phyloP scores from a whole-genome alignment of 2,329 filamentous ascomycete genomes.

The Colletotrichum sansevieriae region DNA sequence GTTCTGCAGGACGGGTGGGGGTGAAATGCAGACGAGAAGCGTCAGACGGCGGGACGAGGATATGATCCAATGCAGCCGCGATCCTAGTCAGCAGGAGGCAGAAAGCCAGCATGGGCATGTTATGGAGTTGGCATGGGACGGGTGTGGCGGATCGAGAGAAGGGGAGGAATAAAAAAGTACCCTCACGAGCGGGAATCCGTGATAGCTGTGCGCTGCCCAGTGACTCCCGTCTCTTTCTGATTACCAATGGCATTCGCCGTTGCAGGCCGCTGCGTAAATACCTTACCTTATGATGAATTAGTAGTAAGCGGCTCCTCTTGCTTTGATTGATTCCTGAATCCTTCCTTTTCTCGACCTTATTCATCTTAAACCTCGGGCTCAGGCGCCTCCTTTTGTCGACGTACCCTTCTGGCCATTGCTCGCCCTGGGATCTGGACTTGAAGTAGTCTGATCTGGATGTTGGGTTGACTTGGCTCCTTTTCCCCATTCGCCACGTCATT shows the following conservation, averaged over 20 bases:
- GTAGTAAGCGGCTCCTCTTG: slow-evolving; percentile 30
- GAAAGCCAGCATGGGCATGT: slow-evolving; percentile 7
- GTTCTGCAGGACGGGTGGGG: slow-evolving; percentile 11
- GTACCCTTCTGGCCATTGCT: not conserved
- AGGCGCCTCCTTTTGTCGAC: slow-evolving; percentile 6
- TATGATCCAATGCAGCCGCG: slow-evolving; percentile 17
- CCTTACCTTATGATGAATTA: slow-evolving; percentile 4
- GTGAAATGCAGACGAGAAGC: slow-evolving; percentile 1
- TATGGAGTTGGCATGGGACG: slow-evolving; percentile 2
- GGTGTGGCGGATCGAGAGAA: not conserved
- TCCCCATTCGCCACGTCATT: slow-evolving; percentile 9
- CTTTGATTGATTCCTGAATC: not conserved
- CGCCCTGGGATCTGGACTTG: not conserved
- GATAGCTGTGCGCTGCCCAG: slow-evolving; percentile 22
- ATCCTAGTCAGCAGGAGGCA: slow-evolving; percentile 25
- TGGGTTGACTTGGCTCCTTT: slow-evolving; percentile 13
- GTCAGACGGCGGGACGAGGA: slow-evolving; percentile 7
- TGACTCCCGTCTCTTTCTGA: not conserved
- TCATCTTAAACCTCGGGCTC: not conserved
- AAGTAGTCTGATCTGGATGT: slow-evolving; percentile 2
- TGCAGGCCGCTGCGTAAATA: slow-evolving; percentile 11
- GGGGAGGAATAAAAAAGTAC: not conserved
- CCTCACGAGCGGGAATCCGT: slow-evolving; percentile 1
- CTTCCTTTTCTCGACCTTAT: slow-evolving; percentile 16
- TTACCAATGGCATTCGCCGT: slow-evolving; percentile 28